Percentiles rank a stretch among this genome's conserved stretches.
phyloP scores from a whole-genome alignment of 2,329 filamentous ascomycete genomes.

The Alternaria atra region DNA sequence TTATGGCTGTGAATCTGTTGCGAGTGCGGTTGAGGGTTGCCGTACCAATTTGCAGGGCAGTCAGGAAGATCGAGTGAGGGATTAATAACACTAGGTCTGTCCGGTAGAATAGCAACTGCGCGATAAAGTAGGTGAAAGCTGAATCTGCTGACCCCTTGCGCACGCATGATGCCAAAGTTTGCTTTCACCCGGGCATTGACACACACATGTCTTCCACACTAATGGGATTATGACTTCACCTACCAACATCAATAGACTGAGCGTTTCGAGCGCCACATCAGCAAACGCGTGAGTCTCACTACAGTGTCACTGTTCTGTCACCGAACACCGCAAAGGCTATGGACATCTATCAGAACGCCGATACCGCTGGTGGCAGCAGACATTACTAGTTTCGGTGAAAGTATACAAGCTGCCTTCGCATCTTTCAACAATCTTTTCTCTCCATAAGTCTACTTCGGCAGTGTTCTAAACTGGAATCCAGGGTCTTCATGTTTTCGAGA shows the following conservation, averaged over 20 bases:
- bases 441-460: neutral
- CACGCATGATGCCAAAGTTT: too few relatives aligned
- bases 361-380: neutral
- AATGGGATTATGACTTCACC: too few relatives aligned
- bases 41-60: neutral
- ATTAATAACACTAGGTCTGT: too few relatives aligned
- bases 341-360: neutral
- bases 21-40: neutral
- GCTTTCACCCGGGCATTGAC: too few relatives aligned
- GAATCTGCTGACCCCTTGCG: too few relatives aligned
- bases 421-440: neutral
- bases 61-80: neutral
- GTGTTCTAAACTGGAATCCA: neutral
- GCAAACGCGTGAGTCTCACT: rapidly evolving
- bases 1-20: neutral
- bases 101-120: too few relatives aligned
- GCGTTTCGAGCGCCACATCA: neutral
- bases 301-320: rapidly evolving
- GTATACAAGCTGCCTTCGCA: neutral
- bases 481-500: neutral
- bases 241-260: neutral
- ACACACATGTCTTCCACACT: too few relatives aligned
- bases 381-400: rapidly evolving
- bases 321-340: neutral
- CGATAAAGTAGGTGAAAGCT: too few relatives aligned